Percentiles rank a stretch among this genome's conserved stretches.
Conservation (phyloP, 306 rosid species). For the Acacia acuminata region DNA sequence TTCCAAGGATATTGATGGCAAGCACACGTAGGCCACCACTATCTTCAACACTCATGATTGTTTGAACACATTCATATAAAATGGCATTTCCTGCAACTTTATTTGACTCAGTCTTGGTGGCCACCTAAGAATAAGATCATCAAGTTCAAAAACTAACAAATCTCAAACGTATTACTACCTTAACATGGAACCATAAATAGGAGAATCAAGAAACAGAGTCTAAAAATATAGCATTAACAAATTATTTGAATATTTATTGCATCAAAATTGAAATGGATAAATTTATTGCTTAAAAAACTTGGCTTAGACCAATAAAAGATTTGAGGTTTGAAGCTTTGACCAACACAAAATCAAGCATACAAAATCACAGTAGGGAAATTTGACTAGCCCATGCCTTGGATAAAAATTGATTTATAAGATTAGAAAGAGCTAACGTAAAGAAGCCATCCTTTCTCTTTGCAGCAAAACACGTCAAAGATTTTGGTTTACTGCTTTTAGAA, state of each 20-base stretch:
- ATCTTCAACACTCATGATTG: conserved; percentile 98
- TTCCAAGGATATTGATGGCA: conserved; percentile 93
- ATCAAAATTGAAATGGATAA: conserved; percentile 10
- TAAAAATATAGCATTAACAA: conserved; percentile 4
- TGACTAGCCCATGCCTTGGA: conserved; percentile 17
- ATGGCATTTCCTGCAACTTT: conserved; percentile 98
- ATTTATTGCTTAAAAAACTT: conserved; percentile 3
- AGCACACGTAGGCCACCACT: conserved; percentile 96
- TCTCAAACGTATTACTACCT: neutral
- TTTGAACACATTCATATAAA: conserved; percentile 92
- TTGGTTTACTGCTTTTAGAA: conserved; percentile 4
- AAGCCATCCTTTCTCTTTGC: conserved; percentile 21
- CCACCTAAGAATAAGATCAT: conserved; percentile 66
- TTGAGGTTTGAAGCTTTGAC: conserved; percentile 23
- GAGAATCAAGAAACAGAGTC: conserved; percentile 1
- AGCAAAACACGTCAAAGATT: conserved; percentile 23
- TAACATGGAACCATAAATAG: conserved; percentile 17
- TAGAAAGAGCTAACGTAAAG: neutral
- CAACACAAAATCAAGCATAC: neutral
- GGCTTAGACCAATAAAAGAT: conserved; percentile 8
- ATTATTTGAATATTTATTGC: conserved; percentile 16
- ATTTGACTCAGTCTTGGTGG: conserved; percentile 95
- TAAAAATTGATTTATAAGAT: conserved; percentile 2
- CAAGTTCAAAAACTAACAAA: conserved; percentile 20
- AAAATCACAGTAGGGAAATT: conserved; percentile 11